Evolutionary conservation across 805 yeast species (phyloP).

Genomic region (Scheffersomyces coipomensis): DNA sequence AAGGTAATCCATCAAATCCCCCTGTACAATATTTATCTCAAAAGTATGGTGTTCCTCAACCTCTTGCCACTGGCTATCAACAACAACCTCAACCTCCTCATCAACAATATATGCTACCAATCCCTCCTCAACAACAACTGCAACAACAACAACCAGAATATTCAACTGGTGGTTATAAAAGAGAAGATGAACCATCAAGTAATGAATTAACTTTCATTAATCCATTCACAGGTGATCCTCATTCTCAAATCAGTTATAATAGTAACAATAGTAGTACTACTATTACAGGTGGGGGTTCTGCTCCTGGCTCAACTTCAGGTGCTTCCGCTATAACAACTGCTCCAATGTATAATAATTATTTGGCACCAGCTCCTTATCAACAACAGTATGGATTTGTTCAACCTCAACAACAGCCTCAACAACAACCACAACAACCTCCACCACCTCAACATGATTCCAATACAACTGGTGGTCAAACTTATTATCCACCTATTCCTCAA

Average conservation of each 20-base stretch:
- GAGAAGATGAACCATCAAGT: conserved; percentile 9
- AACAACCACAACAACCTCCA: conserved; percentile 12
- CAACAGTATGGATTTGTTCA: not conserved
- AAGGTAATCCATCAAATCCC: conserved; percentile 2
- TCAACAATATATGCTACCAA: conserved; percentile 10
- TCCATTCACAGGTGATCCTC: conserved; percentile 15
- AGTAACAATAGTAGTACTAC: conserved; percentile 1
- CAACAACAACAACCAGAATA: conserved; percentile 5
- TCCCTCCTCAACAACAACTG: conserved; percentile 6
- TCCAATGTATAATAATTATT: conserved; percentile 9
- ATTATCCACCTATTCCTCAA: conserved; percentile 10
- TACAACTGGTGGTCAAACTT: not conserved
- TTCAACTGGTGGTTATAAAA: conserved; percentile 8
- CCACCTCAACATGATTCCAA: conserved; percentile 1
- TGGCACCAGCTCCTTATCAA: conserved; percentile 7
- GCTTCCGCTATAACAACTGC: conserved; percentile 1
- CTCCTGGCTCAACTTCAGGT: conserved; percentile 1
- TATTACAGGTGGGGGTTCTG: conserved; percentile 2
- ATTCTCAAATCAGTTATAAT: conserved; percentile 2
- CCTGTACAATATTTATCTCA: conserved; percentile 3
- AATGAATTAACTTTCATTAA: conserved; percentile 18
- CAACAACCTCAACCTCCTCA: conserved; percentile 6
- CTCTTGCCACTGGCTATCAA: not conserved
- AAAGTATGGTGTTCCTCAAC: conserved; percentile 1
- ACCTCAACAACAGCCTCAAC: not conserved